Base-by-base conservation (phyloP, 345 rosid species). In the Linum lewisii region DNA sequence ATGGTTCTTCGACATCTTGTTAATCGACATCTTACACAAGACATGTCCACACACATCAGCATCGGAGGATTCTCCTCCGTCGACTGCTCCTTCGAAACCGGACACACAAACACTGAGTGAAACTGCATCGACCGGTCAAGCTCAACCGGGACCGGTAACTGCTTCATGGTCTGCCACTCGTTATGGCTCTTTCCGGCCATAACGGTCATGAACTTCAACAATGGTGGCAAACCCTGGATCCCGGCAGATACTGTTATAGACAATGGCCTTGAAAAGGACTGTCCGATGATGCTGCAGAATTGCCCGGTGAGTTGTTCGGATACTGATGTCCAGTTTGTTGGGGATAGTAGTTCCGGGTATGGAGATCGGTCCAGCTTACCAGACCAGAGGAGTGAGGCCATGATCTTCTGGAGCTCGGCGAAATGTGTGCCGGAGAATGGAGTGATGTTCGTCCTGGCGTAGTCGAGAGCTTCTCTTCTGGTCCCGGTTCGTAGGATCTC, bases 11-110 rank as follows among this genome's bases (percentile, higher is more conserved):
- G 81, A 69, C 72, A 86, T 78, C 75, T 70, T 82, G 37, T 60
- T 71, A 58, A 84, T 68, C 4, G 95, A 77, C 54, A 82, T 72
- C 74, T 73, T 78, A 77, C 86, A 77, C 24, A 84, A 79, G 25
- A 84, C 95, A 37, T 87, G 95, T 19, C 82, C 78, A 19, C 95
- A 84, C 4, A 20, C 82, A 87, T 73, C 84, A 87, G 57, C 84
- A 86, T 82, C 1, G 88, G 87, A 0, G 88, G 95, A 64, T 87
- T 87, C 0, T 78, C 86, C 3, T 77, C 79, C 0, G 75, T 78
- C 5, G 88, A 76, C 70, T 81, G 78, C 57, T 87, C 91, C 77
- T 81, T 87, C 8, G 79, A 82, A 4, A 87, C 82, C 0, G 95
- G 88, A 63, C 95, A 87, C 1, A 87, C 86, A 36, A 84, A 84